Conservation (phyloP, 2,329 filamentous ascomycete genomes). For the Penicillium sclerotigenum region DNA sequence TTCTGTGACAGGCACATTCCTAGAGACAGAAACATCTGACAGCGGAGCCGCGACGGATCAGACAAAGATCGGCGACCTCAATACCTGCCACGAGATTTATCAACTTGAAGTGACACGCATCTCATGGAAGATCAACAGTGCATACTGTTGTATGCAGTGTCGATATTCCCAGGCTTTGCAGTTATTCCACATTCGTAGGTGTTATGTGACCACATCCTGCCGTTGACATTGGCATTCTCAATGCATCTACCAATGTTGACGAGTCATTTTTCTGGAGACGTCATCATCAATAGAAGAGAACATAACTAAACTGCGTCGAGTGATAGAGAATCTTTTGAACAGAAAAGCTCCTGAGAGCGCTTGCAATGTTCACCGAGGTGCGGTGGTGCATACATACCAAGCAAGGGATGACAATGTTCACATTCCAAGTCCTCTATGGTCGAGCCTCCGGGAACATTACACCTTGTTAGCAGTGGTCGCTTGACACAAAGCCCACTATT, state of each 20-base stretch:
- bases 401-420: conserved; percentile 5
- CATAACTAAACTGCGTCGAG: not conserved
- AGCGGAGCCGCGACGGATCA: conserved; percentile 16
- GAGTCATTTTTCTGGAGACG: not conserved
- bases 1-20: conserved; percentile 16
- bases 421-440: conserved; percentile 11
- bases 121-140: not conserved
- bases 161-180: not conserved
- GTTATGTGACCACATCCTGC: not conserved
- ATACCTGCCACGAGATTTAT: conserved; percentile 6
- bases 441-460: not conserved
- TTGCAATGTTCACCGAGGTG: not conserved
- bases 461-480: not conserved
- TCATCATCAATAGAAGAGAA: not conserved
- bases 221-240: not conserved
- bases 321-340: not conserved
- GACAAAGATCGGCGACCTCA: conserved; percentile 14
- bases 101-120: not conserved
- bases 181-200: not conserved
- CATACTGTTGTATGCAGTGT: not conserved
- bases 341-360: not conserved
- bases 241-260: not conserved
- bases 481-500: not conserved
- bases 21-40: conserved; percentile 13
- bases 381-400: conserved; percentile 8